Evolutionary conservation across 202 grass and related monocot species (phyloP), one percentile per base, ranked within the genome.

Genomic region (Eragrostis tef): DNA sequence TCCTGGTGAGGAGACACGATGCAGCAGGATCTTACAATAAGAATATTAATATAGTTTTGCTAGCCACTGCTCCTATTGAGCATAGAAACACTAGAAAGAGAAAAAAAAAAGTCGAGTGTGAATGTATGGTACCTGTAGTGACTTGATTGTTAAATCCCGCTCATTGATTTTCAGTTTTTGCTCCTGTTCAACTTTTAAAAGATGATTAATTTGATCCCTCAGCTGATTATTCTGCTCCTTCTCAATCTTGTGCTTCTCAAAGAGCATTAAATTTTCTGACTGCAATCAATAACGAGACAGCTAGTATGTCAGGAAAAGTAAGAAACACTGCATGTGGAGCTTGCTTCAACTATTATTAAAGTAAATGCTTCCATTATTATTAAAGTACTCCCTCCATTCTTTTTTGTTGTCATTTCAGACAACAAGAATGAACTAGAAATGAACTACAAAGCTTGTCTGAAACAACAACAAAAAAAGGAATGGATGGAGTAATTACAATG

Each of bases 201-300:
- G 86, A 75, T 75, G 82, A 68, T 88, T 87, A 85, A 91, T 87
- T 81, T 98, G 90, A 83, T 89, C 93, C 74, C 89, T 88, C 64
- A 95, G 90, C 77, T 98, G 83, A 77, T 84, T 87, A 61, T 95
- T 98, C 85, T 98, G 88, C 25, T 98, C 92, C 81, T 93, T 98
- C 79, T 98, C 95, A 75, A 85, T 75, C 74, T 89, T 95, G 75
- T 91, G 88, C 77, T 93, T 98, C 61, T 98, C 88, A 44, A 81
- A 26, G 71, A 91, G 92, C 83, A 91, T 93, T 88, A 91, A 83
- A 91, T 98, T 98, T 89, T 98, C 95, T 83, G 87, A 79, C 95
- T 98, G 88, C 73, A 88, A 88, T 24, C 48, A 75, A 86, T 53
- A 81, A 57, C 21, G 27, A 87, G 21, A 85, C 41, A 72, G 81